phyloP scores from a whole-genome alignment of 768 basidiomycete species.

The Multifurca ochricompacta region DNA sequence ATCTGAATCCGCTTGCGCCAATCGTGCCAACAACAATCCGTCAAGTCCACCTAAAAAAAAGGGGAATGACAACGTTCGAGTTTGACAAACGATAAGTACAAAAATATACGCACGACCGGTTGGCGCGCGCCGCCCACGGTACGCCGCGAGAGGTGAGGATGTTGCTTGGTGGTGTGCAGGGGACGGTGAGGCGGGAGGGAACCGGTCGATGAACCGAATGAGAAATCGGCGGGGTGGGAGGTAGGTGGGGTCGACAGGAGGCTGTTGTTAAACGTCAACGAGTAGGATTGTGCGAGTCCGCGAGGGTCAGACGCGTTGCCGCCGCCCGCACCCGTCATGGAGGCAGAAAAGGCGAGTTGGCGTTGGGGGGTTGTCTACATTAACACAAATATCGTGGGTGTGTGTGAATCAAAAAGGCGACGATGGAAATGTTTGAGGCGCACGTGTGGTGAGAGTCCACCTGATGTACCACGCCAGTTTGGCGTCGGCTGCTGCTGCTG shows the following conservation, averaged over 20 bases:
- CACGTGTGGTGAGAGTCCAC: constrained; percentile 18
- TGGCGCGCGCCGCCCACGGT: constrained; percentile 19
- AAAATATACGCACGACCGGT: constrained; percentile 18
- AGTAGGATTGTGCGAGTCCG: constrained; percentile 19
- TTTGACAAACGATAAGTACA: background rate
- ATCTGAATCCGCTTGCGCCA: constrained; percentile 16
- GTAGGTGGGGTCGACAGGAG: background rate
- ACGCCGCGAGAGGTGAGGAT: constrained; percentile 16
- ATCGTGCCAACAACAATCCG: constrained; percentile 17
- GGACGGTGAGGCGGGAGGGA: constrained; percentile 19
- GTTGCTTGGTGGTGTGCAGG: constrained; percentile 7
- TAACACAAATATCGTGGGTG: background rate
- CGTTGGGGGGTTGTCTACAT: constrained; percentile 20
- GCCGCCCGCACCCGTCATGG: background rate
- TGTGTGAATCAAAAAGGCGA: background rate
- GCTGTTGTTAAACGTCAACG: constrained; percentile 6
- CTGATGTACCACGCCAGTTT: constrained; percentile 5
- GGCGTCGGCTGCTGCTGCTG: background rate
- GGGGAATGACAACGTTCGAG: background rate
- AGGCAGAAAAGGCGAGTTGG: constrained; percentile 19
- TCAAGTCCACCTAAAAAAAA: constrained; percentile 15
- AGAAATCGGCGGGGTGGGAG: constrained; percentile 11
- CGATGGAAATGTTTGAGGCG: background rate
- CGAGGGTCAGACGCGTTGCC: constrained; percentile 17
- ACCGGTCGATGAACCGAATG: constrained; percentile 10